phyloP scores from a whole-genome alignment of 2,329 filamentous ascomycete genomes.

The Aspergillus ustus region DNA sequence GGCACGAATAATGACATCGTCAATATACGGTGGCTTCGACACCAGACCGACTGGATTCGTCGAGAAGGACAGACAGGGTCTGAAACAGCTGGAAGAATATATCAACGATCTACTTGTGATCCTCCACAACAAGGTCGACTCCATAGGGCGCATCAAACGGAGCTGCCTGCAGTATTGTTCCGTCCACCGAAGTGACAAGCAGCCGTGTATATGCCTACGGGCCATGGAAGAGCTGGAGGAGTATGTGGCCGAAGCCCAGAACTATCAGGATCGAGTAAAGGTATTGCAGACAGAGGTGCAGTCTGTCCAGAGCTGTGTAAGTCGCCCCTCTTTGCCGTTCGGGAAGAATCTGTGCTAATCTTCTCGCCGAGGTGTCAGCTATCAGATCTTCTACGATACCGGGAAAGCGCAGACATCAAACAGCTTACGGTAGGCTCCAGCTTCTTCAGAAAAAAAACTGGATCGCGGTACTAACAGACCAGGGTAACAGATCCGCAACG shows the following conservation, averaged over 20 bases:
- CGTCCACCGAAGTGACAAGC: not conserved
- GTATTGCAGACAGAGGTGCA: conserved; percentile 15
- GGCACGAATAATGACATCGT: conserved; percentile 3
- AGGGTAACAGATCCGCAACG: conserved; percentile 8
- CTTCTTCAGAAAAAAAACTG: not conserved
- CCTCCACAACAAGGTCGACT: conserved; percentile 15
- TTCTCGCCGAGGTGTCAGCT: not conserved
- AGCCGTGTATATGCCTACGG: not conserved
- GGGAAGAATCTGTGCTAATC: not conserved
- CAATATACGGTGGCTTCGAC: not conserved
- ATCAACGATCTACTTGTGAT: conserved; percentile 20
- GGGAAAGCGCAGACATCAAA: conserved; percentile 13
- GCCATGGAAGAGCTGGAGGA: conserved; percentile 15
- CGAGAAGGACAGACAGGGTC: conserved; percentile 16
- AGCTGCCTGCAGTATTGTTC: conserved; percentile 13
- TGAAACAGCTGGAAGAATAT: conserved; percentile 21
- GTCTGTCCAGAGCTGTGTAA: conserved; percentile 18
- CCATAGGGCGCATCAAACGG: conserved; percentile 9
- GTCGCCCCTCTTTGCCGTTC: not conserved
- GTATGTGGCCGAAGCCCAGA: conserved; percentile 8
- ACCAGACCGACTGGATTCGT: not conserved
- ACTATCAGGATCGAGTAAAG: conserved; percentile 17
- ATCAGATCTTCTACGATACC: conserved; percentile 17
- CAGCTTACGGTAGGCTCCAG: conserved; percentile 12
- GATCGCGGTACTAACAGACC: not conserved